Evolutionary conservation across 2,329 filamentous ascomycete species (phyloP), one percentile per base, ranked within the genome.

Genomic region (Capronia epimyces): DNA sequence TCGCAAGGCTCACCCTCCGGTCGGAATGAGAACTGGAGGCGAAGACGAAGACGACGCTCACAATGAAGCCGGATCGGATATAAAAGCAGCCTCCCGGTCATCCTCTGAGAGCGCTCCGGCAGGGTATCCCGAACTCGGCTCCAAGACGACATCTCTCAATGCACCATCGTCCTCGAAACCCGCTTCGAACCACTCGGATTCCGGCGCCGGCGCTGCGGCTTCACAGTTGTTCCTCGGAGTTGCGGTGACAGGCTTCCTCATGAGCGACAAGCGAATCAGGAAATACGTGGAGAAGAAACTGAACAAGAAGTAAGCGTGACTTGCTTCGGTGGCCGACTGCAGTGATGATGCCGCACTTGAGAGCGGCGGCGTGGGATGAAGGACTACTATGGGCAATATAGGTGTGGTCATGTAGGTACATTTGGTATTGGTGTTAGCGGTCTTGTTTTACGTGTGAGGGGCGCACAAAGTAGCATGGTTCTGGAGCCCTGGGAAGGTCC

Each of bases 191-290:
- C 15, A 44, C 32, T 32, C 15, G 13, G 24, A 21, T 13, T 46
- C 44, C 7, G 41, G 48, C 8, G 42, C 41, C 12, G 34, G 51
- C 8, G 50, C 52, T 13, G 55, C 50, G 8, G 57, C 52, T 2
- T 43, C 46, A n/a, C 48, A 53, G 13, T 29, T 57, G 34, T 57
- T 59, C 40, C 39, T 57, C 9, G 57, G 57, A 15, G 45, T 48
- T n/a, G 57, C 57, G 13, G 47, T 56, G 15, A 50, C 49, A 12
- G 52, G 54, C 9, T 54, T 55, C 41, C 41, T 55, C 32, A 55
- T 55, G 52, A 55, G 52, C 31, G 52, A 55, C 22, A 55, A 51
- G 27, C 52, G 52, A 25, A 36, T 55, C 8, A 50, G 37, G 48
- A 55, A 55, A 39, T 55, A 55, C 18, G 45, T 51, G 29, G 31